These are phyloP conservation scores for Paramarasmius palmivorus DNA, from an alignment of 1,284 basidiomycete genomes.

Conservation along the genomic window DNA sequence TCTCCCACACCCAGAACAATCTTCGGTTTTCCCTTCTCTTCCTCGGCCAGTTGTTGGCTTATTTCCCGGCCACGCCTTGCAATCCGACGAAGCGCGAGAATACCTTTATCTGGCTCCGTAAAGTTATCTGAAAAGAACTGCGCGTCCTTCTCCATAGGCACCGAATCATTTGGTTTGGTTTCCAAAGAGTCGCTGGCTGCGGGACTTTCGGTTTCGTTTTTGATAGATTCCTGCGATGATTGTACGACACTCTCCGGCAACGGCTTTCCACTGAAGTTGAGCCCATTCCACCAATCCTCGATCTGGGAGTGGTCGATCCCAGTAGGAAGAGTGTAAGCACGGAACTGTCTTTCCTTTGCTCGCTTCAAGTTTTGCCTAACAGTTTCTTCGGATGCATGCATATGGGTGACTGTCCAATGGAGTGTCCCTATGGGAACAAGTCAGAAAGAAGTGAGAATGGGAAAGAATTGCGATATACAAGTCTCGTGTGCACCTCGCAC, in stretches of 20 bases:
- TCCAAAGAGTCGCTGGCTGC: too few species aligned
- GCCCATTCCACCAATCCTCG: conserved; percentile 45
- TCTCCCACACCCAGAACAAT: conserved; percentile 12
- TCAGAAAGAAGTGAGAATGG: not conserved
- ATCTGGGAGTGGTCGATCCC: conserved; percentile 46
- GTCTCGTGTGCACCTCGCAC: conserved; percentile 26
- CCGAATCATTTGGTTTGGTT: too few species aligned
- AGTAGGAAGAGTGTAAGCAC: conserved; percentile 45
- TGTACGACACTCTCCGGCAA: not conserved
- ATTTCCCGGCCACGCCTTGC: conserved; percentile 5
- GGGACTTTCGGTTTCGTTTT: not conserved
- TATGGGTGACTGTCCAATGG: conserved; percentile 47
- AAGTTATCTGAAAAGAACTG: conserved; percentile 11
- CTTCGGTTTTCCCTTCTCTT: conserved; percentile 13
- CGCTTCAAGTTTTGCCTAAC: conserved; percentile 34
- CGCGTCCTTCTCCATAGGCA: not conserved
- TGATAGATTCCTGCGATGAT: too few species aligned
- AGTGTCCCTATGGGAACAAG: conserved; percentile 47
- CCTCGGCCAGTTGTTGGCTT: conserved; percentile 5
- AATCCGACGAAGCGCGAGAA: conserved; percentile 8
- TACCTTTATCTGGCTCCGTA: conserved; percentile 5
- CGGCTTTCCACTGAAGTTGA: conserved; percentile 43
- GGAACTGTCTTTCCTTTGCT: conserved; percentile 41
- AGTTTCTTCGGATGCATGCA: conserved; percentile 28
- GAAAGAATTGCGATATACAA: conserved; percentile 32